A percentile compares a stretch with the other conserved stretches of the same genome.
phyloP scores from a whole-genome alignment of 352 stramenopile genomes.

The Globisporangium spiculum region DNA sequence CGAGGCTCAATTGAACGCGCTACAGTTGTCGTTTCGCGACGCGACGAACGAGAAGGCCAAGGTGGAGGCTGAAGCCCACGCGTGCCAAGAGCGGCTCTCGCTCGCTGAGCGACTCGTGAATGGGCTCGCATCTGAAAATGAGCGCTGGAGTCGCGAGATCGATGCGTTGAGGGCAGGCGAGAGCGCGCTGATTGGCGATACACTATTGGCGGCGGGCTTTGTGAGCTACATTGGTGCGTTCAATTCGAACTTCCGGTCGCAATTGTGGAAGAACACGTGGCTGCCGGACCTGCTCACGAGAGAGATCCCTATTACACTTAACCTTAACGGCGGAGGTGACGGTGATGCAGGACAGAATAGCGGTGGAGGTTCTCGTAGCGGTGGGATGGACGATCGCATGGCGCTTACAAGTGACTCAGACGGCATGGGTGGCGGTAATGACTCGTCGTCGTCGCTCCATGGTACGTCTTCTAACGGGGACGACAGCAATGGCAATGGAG shows the following conservation, averaged over 20 bases:
- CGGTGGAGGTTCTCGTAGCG: not conserved
- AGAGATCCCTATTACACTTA: constrained; percentile 82
- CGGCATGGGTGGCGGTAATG: not conserved
- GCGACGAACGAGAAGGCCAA: constrained; percentile 91
- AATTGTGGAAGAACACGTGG: constrained; percentile 87
- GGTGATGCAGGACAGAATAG: not conserved
- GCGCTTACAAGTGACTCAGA: not conserved
- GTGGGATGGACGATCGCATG: constrained; percentile 1
- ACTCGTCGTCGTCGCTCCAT: constrained; percentile 6
- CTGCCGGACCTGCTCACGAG: constrained; percentile 80
- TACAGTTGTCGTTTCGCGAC: constrained; percentile 81
- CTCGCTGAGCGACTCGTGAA: constrained; percentile 89
- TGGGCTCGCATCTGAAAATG: constrained; percentile 86
- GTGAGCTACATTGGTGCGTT: constrained; percentile 93
- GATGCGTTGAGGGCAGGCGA: constrained; percentile 75
- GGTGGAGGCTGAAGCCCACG: constrained; percentile 83
- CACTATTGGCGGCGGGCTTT: constrained; percentile 86
- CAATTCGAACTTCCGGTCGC: constrained; percentile 71
- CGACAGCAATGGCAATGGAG: constrained; percentile 1
- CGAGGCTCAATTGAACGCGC: constrained; percentile 65
- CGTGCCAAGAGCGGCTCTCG: constrained; percentile 83
- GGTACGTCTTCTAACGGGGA: not conserved
- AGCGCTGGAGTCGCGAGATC: constrained; percentile 87
- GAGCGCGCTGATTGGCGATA: constrained; percentile 82
- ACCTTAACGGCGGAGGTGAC: not conserved